Conservation (phyloP, 441 rosid species). For the Corymbia citriodora region DNA sequence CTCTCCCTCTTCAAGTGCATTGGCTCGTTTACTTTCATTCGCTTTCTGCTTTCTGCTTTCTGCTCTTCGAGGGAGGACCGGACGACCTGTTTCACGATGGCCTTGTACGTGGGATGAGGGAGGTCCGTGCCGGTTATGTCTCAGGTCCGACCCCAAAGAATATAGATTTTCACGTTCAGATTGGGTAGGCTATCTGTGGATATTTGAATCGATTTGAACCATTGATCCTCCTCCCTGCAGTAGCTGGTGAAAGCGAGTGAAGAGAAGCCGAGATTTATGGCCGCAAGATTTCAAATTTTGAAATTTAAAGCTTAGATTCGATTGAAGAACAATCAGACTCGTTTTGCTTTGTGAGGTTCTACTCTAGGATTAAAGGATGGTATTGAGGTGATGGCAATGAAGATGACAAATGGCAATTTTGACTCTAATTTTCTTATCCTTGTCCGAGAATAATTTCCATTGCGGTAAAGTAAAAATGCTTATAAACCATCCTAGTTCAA, state of each 20-base stretch:
- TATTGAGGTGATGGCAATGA: neutral
- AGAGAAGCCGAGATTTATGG: neutral
- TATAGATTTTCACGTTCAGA: neutral
- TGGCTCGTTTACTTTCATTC: neutral
- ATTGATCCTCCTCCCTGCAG: neutral
- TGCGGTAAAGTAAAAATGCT: rapidly evolving
- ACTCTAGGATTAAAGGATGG: neutral
- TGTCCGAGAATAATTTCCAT: neutral
- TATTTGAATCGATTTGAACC: neutral
- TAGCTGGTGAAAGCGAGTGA: rapidly evolving
- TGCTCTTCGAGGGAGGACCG: neutral
- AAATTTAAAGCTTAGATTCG: neutral
- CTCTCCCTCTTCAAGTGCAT: neutral
- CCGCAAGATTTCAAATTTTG: neutral
- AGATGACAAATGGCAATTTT: neutral
- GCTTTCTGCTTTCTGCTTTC: no score
- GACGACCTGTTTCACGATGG: neutral
- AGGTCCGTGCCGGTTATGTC: neutral
- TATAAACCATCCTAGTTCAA: neutral
- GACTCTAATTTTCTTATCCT: neutral
- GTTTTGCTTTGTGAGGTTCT: neutral
- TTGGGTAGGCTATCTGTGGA: neutral
- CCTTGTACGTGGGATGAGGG: neutral
- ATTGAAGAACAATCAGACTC: neutral
- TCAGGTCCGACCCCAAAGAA: rapidly evolving